Conservation (phyloP, 1,284 basidiomycete species). For the Acaromyces ingoldii region DNA sequence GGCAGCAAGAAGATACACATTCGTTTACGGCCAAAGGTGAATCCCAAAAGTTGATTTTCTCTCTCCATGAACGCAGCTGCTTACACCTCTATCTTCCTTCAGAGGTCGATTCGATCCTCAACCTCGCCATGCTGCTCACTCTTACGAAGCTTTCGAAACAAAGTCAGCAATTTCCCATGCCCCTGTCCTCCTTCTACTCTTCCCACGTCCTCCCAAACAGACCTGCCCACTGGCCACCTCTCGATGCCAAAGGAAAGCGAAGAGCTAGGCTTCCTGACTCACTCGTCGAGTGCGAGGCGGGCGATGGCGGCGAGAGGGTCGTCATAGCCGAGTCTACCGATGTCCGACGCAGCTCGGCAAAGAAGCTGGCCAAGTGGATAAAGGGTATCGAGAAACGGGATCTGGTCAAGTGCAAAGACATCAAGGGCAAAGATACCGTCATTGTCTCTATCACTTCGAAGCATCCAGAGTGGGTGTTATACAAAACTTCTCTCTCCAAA, state of each 20-base stretch:
- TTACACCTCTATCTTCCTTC: conserved; percentile 5
- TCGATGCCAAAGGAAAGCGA: background rate
- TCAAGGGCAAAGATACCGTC: conserved; percentile 6
- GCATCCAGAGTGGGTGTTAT: conserved; percentile 8
- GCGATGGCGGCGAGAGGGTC: background rate
- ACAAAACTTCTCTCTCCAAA: too few relatives aligned
- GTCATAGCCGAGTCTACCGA: background rate
- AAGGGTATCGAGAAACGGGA: conserved; percentile 7
- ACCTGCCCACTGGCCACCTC: conserved; percentile 4
- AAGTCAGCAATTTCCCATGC: background rate
- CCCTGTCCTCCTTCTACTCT: conserved; percentile 1
- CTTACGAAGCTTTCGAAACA: background rate
- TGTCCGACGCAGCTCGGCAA: background rate
- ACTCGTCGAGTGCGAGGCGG: background rate
- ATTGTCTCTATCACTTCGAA: background rate
- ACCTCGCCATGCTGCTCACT: conserved; percentile 4
- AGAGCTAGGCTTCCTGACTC: background rate
- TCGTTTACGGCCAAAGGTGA: too few relatives aligned
- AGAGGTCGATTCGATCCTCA: conserved; percentile 5
- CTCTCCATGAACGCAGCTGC: background rate
- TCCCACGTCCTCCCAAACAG: conserved; percentile 5
- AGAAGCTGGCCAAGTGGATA: conserved; percentile 11
- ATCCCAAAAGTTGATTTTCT: background rate
- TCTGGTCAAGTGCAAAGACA: conserved; percentile 7
- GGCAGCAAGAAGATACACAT: background rate